A percentile compares a stretch with the other conserved stretches of the same genome.
These are phyloP conservation scores for Pythium brachiatum DNA, from an alignment of 352 stramenopile species.

Conservation along the genomic window DNA sequence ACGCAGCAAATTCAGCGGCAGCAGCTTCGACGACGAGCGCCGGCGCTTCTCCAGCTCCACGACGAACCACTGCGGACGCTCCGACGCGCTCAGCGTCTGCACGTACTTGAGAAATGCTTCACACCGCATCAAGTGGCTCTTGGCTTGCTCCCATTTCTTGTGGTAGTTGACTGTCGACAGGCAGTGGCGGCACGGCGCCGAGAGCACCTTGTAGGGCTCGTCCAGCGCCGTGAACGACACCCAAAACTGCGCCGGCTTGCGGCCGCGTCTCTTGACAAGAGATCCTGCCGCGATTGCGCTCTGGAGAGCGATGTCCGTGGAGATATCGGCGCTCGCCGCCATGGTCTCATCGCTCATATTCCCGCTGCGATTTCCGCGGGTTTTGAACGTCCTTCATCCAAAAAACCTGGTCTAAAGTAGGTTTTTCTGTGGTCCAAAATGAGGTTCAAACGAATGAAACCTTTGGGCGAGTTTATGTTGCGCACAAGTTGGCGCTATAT, in stretches of 20 bases:
- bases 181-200: slow-evolving; percentile 55
- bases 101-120: slow-evolving; percentile 42
- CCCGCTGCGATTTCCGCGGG: not conserved
- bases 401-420: not conserved
- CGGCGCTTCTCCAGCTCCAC: slow-evolving; percentile 36
- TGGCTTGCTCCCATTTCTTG: slow-evolving; percentile 66
- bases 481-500: not conserved
- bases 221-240: slow-evolving; percentile 45
- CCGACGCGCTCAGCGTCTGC: slow-evolving; percentile 23
- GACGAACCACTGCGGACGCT: slow-evolving; percentile 52
- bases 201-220: slow-evolving; percentile 44
- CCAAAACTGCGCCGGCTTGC: slow-evolving; percentile 49
- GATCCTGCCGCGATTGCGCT: not conserved
- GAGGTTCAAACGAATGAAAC: not conserved
- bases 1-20: slow-evolving; percentile 18
- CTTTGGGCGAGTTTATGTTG: not conserved
- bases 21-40: slow-evolving; percentile 1
- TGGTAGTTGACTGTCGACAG: slow-evolving; percentile 37
- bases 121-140: slow-evolving; percentile 58
- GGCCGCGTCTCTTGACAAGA: slow-evolving; percentile 27
- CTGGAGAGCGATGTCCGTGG: not conserved
- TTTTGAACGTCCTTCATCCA: not conserved
- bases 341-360: slow-evolving; percentile 8
- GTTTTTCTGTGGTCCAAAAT: not conserved
- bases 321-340: not conserved